phyloP scores from a whole-genome alignment of 2,329 filamentous ascomycete genomes.

The Lizonia empirigonia region DNA sequence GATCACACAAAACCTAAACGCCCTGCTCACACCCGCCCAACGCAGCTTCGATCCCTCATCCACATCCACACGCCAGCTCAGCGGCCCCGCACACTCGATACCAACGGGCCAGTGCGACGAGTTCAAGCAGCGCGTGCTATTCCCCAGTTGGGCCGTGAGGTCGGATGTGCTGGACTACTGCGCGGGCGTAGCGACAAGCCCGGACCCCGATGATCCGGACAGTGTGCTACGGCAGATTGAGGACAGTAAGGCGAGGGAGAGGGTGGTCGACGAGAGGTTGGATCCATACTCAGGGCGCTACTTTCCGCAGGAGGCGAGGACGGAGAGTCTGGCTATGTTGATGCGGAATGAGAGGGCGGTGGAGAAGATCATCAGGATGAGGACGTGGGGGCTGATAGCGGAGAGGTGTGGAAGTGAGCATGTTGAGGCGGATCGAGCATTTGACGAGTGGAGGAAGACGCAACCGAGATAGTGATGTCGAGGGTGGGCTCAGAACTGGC shows the following conservation, averaged over 20 bases:
- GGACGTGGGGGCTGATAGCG: constrained; percentile 80
- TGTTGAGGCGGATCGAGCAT: constrained; percentile 50
- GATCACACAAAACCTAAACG: constrained; percentile 91
- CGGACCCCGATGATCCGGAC: constrained; percentile 86
- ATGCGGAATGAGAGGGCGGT: constrained; percentile 77
- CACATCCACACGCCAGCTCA: constrained; percentile 67
- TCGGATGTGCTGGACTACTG: constrained; percentile 89
- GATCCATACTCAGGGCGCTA: constrained; percentile 91
- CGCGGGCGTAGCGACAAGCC: constrained; percentile 81
- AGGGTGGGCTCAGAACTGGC: not conserved
- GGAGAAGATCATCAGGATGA: constrained; percentile 76
- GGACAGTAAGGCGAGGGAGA: constrained; percentile 70
- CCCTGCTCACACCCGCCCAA: constrained; percentile 75
- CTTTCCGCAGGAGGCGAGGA: constrained; percentile 78
- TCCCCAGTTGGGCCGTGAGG: constrained; percentile 85
- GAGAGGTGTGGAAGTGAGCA: constrained; percentile 71
- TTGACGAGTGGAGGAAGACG: constrained; percentile 42
- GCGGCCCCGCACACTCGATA: constrained; percentile 60
- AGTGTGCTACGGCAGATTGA: constrained; percentile 71
- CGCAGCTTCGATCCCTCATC: constrained; percentile 79
- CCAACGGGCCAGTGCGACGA: constrained; percentile 66
- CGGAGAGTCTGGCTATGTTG: constrained; percentile 75
- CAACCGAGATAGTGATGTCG: constrained; percentile 8
- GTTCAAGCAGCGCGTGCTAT: constrained; percentile 80
- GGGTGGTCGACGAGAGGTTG: constrained; percentile 81